A percentile compares a stretch with the other conserved stretches of the same genome.
Conservation (phyloP, 1,284 basidiomycete species). For the Tilletia indica region DNA sequence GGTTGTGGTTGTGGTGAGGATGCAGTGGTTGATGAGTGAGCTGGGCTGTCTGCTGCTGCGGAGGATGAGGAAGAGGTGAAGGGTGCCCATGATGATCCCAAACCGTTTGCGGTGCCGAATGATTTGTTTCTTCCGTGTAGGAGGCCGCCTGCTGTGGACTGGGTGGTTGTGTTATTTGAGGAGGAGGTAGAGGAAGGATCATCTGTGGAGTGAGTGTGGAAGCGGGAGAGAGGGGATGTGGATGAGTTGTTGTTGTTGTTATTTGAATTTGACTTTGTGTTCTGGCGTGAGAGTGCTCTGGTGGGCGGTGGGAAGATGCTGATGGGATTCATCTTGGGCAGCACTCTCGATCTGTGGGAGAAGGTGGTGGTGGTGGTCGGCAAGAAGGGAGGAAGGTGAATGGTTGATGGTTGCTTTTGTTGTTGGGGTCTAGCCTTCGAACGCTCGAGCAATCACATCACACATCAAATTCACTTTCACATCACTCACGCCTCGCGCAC, state of each 20-base stretch:
- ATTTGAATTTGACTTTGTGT: background rate
- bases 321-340: constrained; percentile 15
- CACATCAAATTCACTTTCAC: too few relatives aligned
- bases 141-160: background rate
- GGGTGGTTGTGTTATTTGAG: background rate
- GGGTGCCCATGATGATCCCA: too few relatives aligned
- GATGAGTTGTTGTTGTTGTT: background rate
- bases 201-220: background rate
- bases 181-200: background rate
- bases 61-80: background rate
- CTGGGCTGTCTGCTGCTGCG: background rate
- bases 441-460: too few relatives aligned
- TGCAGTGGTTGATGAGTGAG: background rate
- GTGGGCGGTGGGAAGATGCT: constrained; percentile 19
- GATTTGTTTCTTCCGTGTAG: background rate
- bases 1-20: background rate
- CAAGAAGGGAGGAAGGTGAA: too few relatives aligned
- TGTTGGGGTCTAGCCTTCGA: too few relatives aligned
- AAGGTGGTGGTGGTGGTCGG: too few relatives aligned
- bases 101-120: background rate
- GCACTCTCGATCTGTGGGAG: too few relatives aligned
- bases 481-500: too few relatives aligned
- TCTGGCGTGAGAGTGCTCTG: background rate
- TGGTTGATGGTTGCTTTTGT: too few relatives aligned
- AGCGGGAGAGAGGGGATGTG: background rate